Conservation (phyloP, 306 rosid genomes). For the Citrullus amarus region DNA sequence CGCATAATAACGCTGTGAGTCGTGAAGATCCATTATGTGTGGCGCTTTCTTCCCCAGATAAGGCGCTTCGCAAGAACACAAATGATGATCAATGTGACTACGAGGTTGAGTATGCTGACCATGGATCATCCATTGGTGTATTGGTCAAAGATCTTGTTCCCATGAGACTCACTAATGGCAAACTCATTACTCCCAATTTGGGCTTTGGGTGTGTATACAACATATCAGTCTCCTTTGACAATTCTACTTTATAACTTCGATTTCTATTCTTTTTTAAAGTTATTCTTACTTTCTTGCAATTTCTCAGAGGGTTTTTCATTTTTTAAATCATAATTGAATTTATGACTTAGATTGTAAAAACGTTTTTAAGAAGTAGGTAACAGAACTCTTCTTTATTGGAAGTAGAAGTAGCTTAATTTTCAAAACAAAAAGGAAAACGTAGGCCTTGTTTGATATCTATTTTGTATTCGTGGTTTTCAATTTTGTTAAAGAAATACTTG, state of each 20-base stretch:
- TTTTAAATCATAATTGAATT: too few relatives aligned
- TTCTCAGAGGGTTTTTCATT: too few relatives aligned
- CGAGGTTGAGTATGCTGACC: constrained; percentile 46
- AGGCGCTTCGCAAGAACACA: constrained; percentile 12
- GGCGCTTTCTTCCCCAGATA: constrained; percentile 10
- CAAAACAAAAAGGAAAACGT: too few relatives aligned
- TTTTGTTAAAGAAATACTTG: too few relatives aligned
- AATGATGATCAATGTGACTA: constrained; percentile 42
- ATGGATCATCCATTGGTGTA: constrained; percentile 51
- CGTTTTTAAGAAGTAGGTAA: neutral
- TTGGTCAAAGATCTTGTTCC: constrained; percentile 39
- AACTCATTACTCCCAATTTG: constrained; percentile 23
- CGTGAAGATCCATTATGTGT: constrained; percentile 44
- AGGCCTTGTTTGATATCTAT: too few relatives aligned
- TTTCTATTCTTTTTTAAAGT: too few relatives aligned
- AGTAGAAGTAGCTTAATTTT: too few relatives aligned
- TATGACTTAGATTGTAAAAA: too few relatives aligned
- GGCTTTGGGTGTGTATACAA: constrained; percentile 59
- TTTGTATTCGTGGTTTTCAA: too few relatives aligned
- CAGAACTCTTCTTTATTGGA: too few relatives aligned
- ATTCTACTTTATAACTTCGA: neutral
- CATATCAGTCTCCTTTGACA: neutral
- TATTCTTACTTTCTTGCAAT: too few relatives aligned
- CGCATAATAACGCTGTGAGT: constrained; percentile 23
- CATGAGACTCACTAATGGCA: constrained; percentile 27